Conservation (phyloP, 495 filamentous ascomycete species). For the Annulohypoxylon stygium region DNA sequence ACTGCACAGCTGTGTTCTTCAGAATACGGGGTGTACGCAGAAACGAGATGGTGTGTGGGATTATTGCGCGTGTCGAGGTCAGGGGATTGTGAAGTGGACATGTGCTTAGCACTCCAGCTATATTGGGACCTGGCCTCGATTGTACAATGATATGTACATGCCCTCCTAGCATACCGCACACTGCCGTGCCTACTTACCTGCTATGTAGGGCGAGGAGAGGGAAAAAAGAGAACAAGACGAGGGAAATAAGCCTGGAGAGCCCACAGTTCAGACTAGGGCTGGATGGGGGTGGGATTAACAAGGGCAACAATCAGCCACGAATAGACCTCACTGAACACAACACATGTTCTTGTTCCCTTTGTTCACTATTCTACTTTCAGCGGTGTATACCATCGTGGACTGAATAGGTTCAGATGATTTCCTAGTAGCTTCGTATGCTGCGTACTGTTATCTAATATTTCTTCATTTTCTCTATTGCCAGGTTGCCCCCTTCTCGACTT, state of each 20-base stretch:
- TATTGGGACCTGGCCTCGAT: conserved; percentile 12
- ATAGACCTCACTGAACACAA: conserved; percentile 39
- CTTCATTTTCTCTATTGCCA: not conserved
- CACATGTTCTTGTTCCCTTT: conserved; percentile 41
- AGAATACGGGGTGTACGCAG: conserved; percentile 25
- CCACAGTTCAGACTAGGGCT: conserved; percentile 17
- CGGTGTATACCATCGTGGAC: conserved; percentile 16
- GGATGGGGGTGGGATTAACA: conserved; percentile 30
- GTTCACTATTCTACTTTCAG: conserved; percentile 20
- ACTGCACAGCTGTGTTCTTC: too few relatives aligned
- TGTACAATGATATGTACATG: not conserved
- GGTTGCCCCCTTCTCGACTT: not conserved
- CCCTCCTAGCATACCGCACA: not conserved
- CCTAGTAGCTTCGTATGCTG: not conserved
- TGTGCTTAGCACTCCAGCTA: conserved; percentile 42
- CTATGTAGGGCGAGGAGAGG: conserved; percentile 10
- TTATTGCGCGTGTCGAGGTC: conserved; percentile 47
- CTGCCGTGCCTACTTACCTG: too few relatives aligned
- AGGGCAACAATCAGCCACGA: conserved; percentile 35
- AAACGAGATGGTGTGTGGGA: conserved; percentile 41
- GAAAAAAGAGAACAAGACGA: conserved; percentile 11
- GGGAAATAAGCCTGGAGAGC: conserved; percentile 20
- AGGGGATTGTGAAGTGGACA: conserved; percentile 40
- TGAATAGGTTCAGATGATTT: not conserved
- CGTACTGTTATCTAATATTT: not conserved